phyloP scores from a whole-genome alignment of 805 yeast genomes.

The Komagataella phaffii region DNA sequence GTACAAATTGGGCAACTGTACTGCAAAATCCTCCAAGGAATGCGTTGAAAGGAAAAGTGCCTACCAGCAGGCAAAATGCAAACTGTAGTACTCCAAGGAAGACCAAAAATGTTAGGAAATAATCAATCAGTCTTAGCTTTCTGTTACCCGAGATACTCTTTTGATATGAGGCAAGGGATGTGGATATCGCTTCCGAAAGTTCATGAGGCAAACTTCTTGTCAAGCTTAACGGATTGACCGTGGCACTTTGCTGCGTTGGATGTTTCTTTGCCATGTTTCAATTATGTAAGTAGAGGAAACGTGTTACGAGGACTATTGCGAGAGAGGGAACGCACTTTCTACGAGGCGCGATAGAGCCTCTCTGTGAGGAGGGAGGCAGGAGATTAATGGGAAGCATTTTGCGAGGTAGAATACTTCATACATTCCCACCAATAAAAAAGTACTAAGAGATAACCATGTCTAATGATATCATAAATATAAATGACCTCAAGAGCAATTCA shows the following conservation, averaged over 20 bases:
- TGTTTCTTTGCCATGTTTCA: neutral
- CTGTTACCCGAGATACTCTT: constrained; percentile 17
- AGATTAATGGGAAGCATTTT: neutral
- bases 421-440: constrained; percentile 1
- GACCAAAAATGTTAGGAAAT: constrained; percentile 64
- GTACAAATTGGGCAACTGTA: constrained; percentile 92
- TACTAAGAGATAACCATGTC: neutral
- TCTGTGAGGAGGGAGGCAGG: neutral
- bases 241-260: neutral
- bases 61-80: constrained; percentile 59
- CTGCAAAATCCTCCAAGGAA: constrained; percentile 85
- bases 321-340: neutral
- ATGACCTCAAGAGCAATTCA: constrained; percentile 11
- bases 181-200: constrained; percentile 15
- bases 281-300: neutral
- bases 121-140: constrained; percentile 57
- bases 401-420: neutral
- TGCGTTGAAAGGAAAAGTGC: constrained; percentile 94
- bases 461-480: constrained; percentile 7
- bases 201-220: constrained; percentile 18
- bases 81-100: constrained; percentile 69
- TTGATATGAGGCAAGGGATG: constrained; percentile 19
- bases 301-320: neutral
- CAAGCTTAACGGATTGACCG: constrained; percentile 24
- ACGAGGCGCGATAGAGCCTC: neutral